Base-by-base conservation (phyloP, 176 grass and related monocot species). In the Metroxylon sagu region DNA sequence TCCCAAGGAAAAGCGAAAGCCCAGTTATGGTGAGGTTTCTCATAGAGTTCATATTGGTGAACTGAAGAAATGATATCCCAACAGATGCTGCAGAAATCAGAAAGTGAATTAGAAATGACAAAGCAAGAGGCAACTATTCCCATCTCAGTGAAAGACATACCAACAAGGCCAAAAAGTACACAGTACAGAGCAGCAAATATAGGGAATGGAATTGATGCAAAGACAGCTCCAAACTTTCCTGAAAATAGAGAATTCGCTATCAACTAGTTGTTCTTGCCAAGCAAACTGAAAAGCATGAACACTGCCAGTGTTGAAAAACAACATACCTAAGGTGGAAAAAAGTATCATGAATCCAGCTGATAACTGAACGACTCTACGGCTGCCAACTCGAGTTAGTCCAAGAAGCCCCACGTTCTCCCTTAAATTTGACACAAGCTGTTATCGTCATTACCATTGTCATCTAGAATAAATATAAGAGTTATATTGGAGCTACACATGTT, bases 401-500 rank as follows among this genome's bases (percentile, higher is more conserved):
- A 83, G 80, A 77, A 83, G 80, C 18, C 80, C 80, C 57, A 83
- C 69, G 53, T 83, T 83, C 50, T 83, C 80, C 80, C 80, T 83
- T 68, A 54, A 75, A 73, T 68, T 77, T 67, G 39, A 77, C 60
- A 50, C 50, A 52, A 63, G 54, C 50, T 48, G 50, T 73, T 19
- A 55, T 18, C 26, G 7, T 52, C 69, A 21, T 60, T 61, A 8
- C 4, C 17, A 60, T 31, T 3, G 30, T 58, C 16, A 49, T 65
- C 23, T 60, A 60, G 5, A 29, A 27, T 26, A 15, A 49, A 29
- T 43, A 51, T 29, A 30, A 51, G 17, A 60, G 4, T 4, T n/a
- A 71, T 50, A 26, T 25, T 65, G 48, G 25, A 43, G 30, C 17
- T 48, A 48, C 35, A 43, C 35, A 43, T 43, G 35, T 2, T 43